Conservation (phyloP, 805 yeast species). For the Metschnikowia corniflorae region DNA sequence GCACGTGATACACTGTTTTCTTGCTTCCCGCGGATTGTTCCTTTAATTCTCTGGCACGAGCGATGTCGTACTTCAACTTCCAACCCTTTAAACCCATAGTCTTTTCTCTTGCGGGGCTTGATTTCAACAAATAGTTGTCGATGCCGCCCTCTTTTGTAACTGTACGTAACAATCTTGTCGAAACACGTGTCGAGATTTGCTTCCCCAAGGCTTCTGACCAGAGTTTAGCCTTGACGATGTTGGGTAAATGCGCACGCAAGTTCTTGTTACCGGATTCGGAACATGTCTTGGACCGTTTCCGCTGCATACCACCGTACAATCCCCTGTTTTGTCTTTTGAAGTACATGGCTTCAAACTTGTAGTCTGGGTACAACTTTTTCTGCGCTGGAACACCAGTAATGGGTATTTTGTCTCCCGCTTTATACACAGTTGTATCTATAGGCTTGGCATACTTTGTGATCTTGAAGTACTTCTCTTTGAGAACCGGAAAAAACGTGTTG, state of each 20-base stretch:
- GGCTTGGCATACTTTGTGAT: conserved; percentile 39
- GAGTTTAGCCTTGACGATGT: conserved; percentile 66
- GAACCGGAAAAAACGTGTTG: conserved; percentile 9
- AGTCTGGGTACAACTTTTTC: conserved; percentile 16
- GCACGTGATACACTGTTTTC: conserved; percentile 47
- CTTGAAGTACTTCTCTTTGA: conserved; percentile 36
- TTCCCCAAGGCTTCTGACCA: conserved; percentile 80
- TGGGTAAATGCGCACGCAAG: conserved; percentile 75
- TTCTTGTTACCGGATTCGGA: conserved; percentile 75
- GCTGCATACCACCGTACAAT: conserved; percentile 83
- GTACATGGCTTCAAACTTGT: conserved; percentile 66
- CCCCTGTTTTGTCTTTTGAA: conserved; percentile 88
- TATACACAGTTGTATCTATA: conserved; percentile 32
- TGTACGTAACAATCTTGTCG: conserved; percentile 79
- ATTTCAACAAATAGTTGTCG: conserved; percentile 83
- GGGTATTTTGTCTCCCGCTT: conserved; percentile 36
- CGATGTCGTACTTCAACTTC: conserved; percentile 75
- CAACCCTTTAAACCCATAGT: conserved; percentile 93
- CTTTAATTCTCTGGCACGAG: conserved; percentile 43
- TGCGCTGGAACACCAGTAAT: conserved; percentile 11
- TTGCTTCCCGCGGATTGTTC: conserved; percentile 31
- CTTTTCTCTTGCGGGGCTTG: conserved; percentile 83
- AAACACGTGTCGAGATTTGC: conserved; percentile 55
- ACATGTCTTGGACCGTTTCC: conserved; percentile 71
- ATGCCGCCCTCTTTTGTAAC: conserved; percentile 93